Evolutionary conservation across 2,329 filamentous ascomycete species (phyloP).

Genomic region (Aspergillus aculeatinus): DNA sequence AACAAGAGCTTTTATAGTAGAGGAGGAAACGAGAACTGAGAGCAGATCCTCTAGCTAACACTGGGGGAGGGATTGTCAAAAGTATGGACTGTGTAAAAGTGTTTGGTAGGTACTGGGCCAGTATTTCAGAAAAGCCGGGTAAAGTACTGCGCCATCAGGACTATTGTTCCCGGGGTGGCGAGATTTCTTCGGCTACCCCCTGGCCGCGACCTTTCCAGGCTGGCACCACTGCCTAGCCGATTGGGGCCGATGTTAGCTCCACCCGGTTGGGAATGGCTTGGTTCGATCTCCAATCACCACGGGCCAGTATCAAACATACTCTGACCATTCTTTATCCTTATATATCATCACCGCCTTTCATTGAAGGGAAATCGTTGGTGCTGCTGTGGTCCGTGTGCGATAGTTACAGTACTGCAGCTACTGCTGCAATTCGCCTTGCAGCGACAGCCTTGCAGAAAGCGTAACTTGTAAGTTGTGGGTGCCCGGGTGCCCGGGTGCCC

Average conservation of each 20-base stretch:
- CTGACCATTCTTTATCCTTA: background rate
- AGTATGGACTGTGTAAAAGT: background rate
- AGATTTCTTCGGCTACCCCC: slow-evolving; percentile 13
- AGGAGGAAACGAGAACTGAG: background rate
- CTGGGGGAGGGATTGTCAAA: background rate
- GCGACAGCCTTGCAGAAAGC: background rate
- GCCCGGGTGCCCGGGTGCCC: background rate
- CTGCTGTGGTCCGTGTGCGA: background rate
- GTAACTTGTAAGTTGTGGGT: too few relatives aligned
- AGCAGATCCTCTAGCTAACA: too few relatives aligned
- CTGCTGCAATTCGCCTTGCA: background rate
- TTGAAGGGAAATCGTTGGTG: background rate
- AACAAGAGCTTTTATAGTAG: background rate
- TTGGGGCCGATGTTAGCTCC: slow-evolving; percentile 22
- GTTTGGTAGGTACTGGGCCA: slow-evolving; percentile 3
- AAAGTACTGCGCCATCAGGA: slow-evolving; percentile 18
- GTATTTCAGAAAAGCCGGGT: slow-evolving; percentile 23
- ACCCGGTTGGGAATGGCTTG: slow-evolving; percentile 8
- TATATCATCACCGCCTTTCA: background rate
- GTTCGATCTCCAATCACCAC: background rate
- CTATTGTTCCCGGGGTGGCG: slow-evolving; percentile 37
- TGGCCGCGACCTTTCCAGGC: slow-evolving; percentile 22
- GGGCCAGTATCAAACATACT: background rate
- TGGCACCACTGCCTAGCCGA: slow-evolving; percentile 37
- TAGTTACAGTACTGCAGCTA: background rate